Evolutionary conservation across 2,329 filamentous ascomycete species (phyloP).

Genomic region (Shiraia sp.): DNA sequence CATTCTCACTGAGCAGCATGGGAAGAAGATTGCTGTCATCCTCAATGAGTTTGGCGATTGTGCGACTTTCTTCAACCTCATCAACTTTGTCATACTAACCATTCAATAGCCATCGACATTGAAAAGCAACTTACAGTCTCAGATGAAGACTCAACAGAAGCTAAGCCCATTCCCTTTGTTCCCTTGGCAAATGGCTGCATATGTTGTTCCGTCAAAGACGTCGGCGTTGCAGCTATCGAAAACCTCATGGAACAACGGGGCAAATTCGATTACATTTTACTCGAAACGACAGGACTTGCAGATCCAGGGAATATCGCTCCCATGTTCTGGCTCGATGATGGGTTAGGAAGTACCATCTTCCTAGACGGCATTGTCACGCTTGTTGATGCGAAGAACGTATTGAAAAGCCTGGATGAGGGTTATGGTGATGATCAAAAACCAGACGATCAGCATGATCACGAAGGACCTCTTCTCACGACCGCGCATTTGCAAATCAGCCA

Average conservation of each 20-base stretch:
- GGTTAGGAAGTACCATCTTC: constrained; percentile 91
- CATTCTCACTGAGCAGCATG: constrained; percentile 91
- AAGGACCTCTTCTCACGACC: constrained; percentile 78
- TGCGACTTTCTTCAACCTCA: constrained; percentile 4
- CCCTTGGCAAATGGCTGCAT: constrained; percentile 96
- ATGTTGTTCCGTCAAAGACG: constrained; percentile 97
- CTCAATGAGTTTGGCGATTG: constrained; percentile 68
- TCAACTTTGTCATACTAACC: constrained; percentile 3
- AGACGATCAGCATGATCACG: constrained; percentile 51
- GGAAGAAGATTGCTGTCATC: constrained; percentile 97
- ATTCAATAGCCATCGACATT: constrained; percentile 76
- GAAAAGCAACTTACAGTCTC: constrained; percentile 94
- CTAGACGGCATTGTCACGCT: constrained; percentile 95
- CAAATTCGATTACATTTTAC: constrained; percentile 89
- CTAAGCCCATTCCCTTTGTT: constrained; percentile 64
- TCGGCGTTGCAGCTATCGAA: constrained; percentile 92
- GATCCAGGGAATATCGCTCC: constrained; percentile 96
- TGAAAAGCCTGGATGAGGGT: constrained; percentile 76
- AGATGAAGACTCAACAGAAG: constrained; percentile 32
- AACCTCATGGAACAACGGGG: constrained; percentile 92
- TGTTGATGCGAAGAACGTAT: constrained; percentile 91
- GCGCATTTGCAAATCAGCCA: constrained; percentile 97
- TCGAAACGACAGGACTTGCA: constrained; percentile 93
- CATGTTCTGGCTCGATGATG: constrained; percentile 97
- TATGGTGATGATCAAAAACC: constrained; percentile 49